A percentile compares a stretch with the other conserved stretches of the same genome.
phyloP scores from a whole-genome alignment of 2,329 filamentous ascomycete genomes.

The Elsinoe necatrix region DNA sequence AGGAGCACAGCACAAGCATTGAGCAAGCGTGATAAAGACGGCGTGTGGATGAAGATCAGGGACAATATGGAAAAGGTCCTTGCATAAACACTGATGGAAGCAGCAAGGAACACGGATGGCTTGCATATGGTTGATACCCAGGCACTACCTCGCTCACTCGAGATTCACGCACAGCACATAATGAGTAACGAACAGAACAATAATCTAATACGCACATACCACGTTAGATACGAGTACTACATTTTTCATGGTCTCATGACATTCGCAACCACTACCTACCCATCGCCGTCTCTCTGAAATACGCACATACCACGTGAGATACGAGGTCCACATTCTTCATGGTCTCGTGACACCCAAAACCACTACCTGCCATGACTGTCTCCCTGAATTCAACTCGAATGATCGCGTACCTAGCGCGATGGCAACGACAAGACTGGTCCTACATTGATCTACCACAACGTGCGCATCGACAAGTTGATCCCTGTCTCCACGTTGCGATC shows the following conservation, averaged over 20 bases:
- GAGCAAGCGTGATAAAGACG: conserved; percentile 19
- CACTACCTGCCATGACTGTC: not conserved
- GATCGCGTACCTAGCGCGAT: not conserved
- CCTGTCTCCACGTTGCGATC: not conserved
- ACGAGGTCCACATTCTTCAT: no score
- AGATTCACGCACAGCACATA: not conserved
- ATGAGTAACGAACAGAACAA: not conserved
- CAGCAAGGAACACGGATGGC: not conserved
- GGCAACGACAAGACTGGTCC: not conserved
- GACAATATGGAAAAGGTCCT: conserved; percentile 25
- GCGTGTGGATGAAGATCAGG: conserved; percentile 27
- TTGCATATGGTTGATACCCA: conserved; percentile 1
- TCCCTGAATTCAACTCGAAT: not conserved
- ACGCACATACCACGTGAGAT: no score
- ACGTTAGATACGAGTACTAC: no score
- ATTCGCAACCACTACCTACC: not conserved
- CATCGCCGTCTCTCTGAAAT: not conserved
- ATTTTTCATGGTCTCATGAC: not conserved
- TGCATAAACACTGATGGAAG: conserved; percentile 1
- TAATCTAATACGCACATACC: not conserved
- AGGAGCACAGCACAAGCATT: conserved; percentile 24
- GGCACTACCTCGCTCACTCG: not conserved
- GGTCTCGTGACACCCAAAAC: not conserved
- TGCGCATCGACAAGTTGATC: not conserved
- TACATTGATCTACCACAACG: not conserved